Conservation (phyloP, 1,284 basidiomycete species). For the Golubevia sp. region DNA sequence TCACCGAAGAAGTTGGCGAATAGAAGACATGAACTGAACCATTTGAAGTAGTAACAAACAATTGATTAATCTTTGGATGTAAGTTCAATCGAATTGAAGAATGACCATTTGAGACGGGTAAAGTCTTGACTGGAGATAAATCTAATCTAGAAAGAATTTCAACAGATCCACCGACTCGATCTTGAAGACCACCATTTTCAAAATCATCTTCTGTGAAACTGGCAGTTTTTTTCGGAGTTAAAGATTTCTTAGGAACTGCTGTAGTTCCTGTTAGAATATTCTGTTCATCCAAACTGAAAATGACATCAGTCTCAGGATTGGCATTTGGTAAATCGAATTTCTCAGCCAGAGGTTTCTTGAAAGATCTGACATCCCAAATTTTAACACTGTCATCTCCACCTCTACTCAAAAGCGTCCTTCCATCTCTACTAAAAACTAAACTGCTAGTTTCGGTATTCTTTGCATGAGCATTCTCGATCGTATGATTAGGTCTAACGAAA, state of each 20-base stretch:
- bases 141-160: slow-evolving; percentile 17
- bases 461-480: slow-evolving; percentile 81
- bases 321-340: slow-evolving; percentile 73
- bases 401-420: slow-evolving; percentile 77
- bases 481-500: slow-evolving; percentile 81
- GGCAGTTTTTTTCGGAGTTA: not conserved
- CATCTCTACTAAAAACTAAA: slow-evolving; percentile 81
- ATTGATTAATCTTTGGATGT: slow-evolving; percentile 39
- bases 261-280: slow-evolving; percentile 76
- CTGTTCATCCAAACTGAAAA: slow-evolving; percentile 89
- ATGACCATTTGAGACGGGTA: not conserved
- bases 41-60: slow-evolving; percentile 33
- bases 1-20: slow-evolving; percentile 80
- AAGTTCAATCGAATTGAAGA: slow-evolving; percentile 27
- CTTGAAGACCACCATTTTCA: no score
- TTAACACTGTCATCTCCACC: slow-evolving; percentile 94
- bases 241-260: slow-evolving; percentile 6
- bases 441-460: slow-evolving; percentile 83
- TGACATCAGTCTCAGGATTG: slow-evolving; percentile 87
- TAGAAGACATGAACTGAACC: slow-evolving; percentile 88
- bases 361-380: slow-evolving; percentile 89
- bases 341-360: slow-evolving; percentile 80
- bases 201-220: not conserved
- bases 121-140: slow-evolving; percentile 10
- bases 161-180: slow-evolving; percentile 17